Percentiles rank a stretch among this genome's conserved stretches.
Evolutionary conservation across 371 early-diverging fungal genomes (phyloP).

Genomic region (Sporodiniella umbellata): DNA sequence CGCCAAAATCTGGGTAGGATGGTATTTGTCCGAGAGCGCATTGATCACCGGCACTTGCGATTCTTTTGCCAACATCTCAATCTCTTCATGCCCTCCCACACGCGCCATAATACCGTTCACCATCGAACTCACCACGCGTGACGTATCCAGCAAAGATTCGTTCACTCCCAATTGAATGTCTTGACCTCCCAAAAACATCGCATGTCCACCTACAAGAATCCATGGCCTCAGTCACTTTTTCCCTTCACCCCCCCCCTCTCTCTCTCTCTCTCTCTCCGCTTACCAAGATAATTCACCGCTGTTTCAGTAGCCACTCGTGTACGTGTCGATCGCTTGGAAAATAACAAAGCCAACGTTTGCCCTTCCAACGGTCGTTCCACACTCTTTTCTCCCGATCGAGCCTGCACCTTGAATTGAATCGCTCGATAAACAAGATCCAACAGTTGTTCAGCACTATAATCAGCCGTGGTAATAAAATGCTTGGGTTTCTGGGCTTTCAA

Average conservation of each 20-base stretch:
- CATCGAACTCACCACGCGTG: slow-evolving; percentile 90
- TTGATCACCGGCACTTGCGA: slow-evolving; percentile 93
- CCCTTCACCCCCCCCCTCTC: too few species aligned
- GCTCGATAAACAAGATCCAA: slow-evolving; percentile 41
- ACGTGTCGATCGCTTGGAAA: slow-evolving; percentile 92
- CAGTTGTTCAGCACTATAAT: slow-evolving; percentile 44
- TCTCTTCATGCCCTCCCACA: slow-evolving; percentile 83
- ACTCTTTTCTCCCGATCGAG: slow-evolving; percentile 32
- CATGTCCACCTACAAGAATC: slow-evolving; percentile 79
- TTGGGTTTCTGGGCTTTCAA: slow-evolving; percentile 27
- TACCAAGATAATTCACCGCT: slow-evolving; percentile 82
- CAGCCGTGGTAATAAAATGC: slow-evolving; percentile 49
- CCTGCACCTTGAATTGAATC: slow-evolving; percentile 43
- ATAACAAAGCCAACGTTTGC: slow-evolving; percentile 82
- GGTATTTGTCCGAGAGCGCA: slow-evolving; percentile 89
- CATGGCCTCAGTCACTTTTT: too few species aligned
- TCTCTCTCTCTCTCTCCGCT: too few species aligned
- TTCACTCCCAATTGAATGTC: slow-evolving; percentile 95
- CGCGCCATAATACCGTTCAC: slow-evolving; percentile 93
- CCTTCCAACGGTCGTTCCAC: slow-evolving; percentile 62
- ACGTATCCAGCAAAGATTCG: slow-evolving; percentile 86
- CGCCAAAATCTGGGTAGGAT: slow-evolving; percentile 95
- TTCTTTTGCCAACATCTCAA: slow-evolving; percentile 85
- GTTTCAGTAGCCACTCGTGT: slow-evolving; percentile 95
- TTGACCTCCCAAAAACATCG: slow-evolving; percentile 89